Base-by-base conservation (phyloP, 352 stramenopile species). In the Phytophthora ohioensis region DNA sequence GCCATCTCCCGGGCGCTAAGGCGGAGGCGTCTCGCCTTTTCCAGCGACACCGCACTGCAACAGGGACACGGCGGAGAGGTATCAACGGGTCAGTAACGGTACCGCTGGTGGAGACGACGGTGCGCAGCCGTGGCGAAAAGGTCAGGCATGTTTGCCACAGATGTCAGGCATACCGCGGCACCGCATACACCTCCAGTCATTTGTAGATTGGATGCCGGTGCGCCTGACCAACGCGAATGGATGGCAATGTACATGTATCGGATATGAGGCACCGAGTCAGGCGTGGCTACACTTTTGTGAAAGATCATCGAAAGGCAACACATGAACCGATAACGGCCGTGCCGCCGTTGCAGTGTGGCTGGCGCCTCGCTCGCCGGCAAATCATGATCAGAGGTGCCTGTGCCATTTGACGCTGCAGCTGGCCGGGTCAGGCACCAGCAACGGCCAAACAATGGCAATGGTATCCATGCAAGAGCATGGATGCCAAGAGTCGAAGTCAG, bases 1-100 rank as follows among this genome's bases (percentile, higher is more conserved):
- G 58, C n/a, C 41, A 52, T 51, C 30, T 62, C 39, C 42, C n/a
- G 15, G 42, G 45, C 34, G 9, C 17, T 35, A 12, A 13, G 38
- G 39, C 39, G 17, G 39, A 15, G 11, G 6, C 31, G 46, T 36
- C 46, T 53, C 46, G 46, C 46, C 57, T 64, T 64, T 64, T 21
- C 57, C 45, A 38, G 57, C 39, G 12, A 36, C 21, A 9, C 3
- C 51, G 34, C 5, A 32, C 31, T 39, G 57, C 57, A 55, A 64
- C 57, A 67, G 60, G 51, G 60, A 67, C 60, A 45, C 51, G 60
- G 32, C 45, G 15, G 43, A 55, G 43, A 54, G 41, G 42, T 63
- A 32, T 36, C 31, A 38, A 34, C 46, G 41, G 38, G 39, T 53
- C 48, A 67, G 43, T 56, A 64, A 47, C 57, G 57, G 34, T 48